Evolutionary conservation across 345 rosid species (phyloP), one percentile per base, ranked within the genome.

Genomic region (Salix viminalis): DNA sequence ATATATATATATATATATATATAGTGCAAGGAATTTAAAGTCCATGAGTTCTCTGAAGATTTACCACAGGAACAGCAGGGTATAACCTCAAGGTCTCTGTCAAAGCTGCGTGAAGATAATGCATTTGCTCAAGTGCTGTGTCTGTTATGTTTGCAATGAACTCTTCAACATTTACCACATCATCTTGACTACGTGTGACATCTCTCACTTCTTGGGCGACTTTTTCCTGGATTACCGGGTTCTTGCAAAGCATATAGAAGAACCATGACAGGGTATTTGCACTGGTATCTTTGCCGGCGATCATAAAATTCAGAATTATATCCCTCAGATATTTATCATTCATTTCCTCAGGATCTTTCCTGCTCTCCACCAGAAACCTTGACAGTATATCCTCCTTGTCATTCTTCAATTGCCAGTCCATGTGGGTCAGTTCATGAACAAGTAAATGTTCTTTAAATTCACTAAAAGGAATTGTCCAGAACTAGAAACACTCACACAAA

Each of bases 91-190:
- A 78, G 69, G 97, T 90, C 86, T 94, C 98, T 9, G 94, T 81
- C 74, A 94, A 83, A 4, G 92, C 79, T 26, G 97, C 94, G 54
- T 90, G 97, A 75, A 94, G 96, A 81, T 92, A 92, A 26, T 91
- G 93, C 96, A 91, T 88, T 66, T 71, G 52, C 18, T 90, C 90
- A 10, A 91, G 89, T 26, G 73, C 79, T 37, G 36, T 80, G 77
- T 87, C 90, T 0, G 81, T 85, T 61, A 91, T 69, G 23, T 82
- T 80, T 30, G 81, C 72, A 34, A 85, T 39, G 64, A 92, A 91
- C 24, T 78, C 86, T 30, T 83, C 82, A 10, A 79, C 76, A 37
- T 79, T 61, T 8, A 70, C 80, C 50, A 78, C 77, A 36, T 69
- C 37, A 54, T 44, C 81, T 41, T 81, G 18, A 39, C 73, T 76